Conservation (phyloP, 2,329 filamentous ascomycete species). For the Trichoderma oligosporum region DNA sequence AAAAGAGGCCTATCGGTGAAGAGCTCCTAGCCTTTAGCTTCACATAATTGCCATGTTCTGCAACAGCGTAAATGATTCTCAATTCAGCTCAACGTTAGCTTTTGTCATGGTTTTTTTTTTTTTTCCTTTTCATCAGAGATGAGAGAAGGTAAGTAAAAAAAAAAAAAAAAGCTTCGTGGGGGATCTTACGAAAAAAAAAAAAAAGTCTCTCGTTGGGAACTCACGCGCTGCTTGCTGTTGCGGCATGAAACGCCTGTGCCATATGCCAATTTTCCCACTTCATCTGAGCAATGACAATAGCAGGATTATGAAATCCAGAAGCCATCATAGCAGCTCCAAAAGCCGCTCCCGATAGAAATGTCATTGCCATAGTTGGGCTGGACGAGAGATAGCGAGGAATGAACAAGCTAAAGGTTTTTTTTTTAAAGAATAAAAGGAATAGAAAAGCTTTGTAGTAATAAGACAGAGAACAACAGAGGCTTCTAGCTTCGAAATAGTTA, state of each 20-base stretch:
- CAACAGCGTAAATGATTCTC: constrained; percentile 45
- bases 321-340: constrained; percentile 61
- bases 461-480: background rate
- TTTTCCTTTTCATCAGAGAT: too few relatives aligned
- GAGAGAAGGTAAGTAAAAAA: too few relatives aligned
- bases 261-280: constrained; percentile 60
- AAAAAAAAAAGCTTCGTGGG: too few relatives aligned
- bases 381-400: background rate
- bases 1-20: constrained; percentile 51
- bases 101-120: too few relatives aligned
- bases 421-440: background rate
- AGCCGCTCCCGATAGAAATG: constrained; percentile 48
- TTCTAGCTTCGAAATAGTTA: background rate
- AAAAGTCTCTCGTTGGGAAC: constrained; percentile 27
- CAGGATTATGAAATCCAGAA: constrained; percentile 57
- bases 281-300: constrained; percentile 59
- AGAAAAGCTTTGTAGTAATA: background rate
- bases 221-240: constrained; percentile 59
- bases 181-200: too few relatives aligned
- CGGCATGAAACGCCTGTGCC: constrained; percentile 61
- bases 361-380: constrained; percentile 27
- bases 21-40: constrained; percentile 46
- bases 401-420: background rate
- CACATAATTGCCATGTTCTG: constrained; percentile 42
- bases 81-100: too few relatives aligned